Base-by-base conservation (phyloP, 148 eudicot genomes). In the Hydrangea macrophylla region DNA sequence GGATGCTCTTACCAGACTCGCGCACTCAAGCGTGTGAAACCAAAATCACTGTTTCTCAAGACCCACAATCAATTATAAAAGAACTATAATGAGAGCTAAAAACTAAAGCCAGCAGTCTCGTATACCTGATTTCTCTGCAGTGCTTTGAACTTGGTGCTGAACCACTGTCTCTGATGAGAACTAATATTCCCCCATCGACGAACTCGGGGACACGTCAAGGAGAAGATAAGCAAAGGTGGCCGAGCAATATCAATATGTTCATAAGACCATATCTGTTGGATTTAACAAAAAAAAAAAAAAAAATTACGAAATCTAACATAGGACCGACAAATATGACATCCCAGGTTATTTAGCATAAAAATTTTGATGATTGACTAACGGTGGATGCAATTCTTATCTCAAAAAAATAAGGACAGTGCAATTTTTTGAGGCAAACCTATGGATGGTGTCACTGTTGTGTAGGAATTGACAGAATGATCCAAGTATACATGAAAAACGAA, bases 161-260 rank as follows among this genome's bases (percentile, higher is more conserved):
- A 69, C 76, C 75, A 67, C 31, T 64, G 80, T 57, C 88, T 78
- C 35, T 69, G 68, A 57, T n/a, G 68, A 48, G 75, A 82, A 70
- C 71, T 77, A 55, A 75, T 77, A 68, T 73, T 82, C 70, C 77
- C 84, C 91, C 91, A 89, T 10, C 80, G 80, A 60, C 91, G 77
- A 28, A 75, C 86, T 54, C 96, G 87, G 24, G 96, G 91, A 37
- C 81, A 81, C 15, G 48, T 68, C n/a, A 40, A 39, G 7, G 40
- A 35, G 32, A 26, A 36, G 40, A 61, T 71, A 0, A 78, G 59
- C 61, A 79, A 56, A 65, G 69, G 78, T 32, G 91, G 96, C 65
- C 89, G 82, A 45, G 83, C 91, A 66, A 84, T 74, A 57, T 82
- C 89, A 60, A 86, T 64, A 56, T 86, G 96, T 69, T 89, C 96